Evolutionary conservation across 192 early-diverging fungal species (phyloP), one percentile per base, ranked within the genome.

Genomic region (Spizellomyces punctatus): DNA sequence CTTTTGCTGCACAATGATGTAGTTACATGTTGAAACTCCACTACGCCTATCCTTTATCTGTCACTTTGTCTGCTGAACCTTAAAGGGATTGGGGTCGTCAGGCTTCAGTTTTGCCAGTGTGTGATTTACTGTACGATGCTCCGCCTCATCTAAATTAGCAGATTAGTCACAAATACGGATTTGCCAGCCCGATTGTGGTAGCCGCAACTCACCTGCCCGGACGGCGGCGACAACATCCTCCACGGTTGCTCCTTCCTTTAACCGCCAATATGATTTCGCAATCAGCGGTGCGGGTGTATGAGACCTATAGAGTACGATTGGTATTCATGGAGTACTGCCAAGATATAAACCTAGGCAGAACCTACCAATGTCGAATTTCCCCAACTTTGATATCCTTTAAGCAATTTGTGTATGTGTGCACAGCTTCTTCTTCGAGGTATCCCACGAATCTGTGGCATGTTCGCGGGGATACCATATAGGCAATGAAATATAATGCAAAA

Each of bases 111-210:
- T 88, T 14, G 92, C 87, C 48, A 98, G 84, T 55, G 90, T 86
- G 73, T 98, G 94, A 84, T 98, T 98, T 0, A 93, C 90, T 52
- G 95, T 92, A 65, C 95, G 85, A 76, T 98, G 95, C n/a, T 92
- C 78, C 8, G 77, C 77, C 72, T 98, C 96, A 65, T 98, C 96
- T 36, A 36, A 36, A 3, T 36, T 3, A 3, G 27, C 27, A 36
- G 27, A 3, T 36, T 36, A 36, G 27, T 36, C 27, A 36, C 27
- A 36, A 36, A 36, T 3, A 36, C 27, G 27, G 27, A 36, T 36
- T 36, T 36, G 3, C 27, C 0, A 36, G 27, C 27, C 27, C 27
- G 27, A 3, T 36, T 36, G 27, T 36, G 27, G 27, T 36, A 36
- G 27, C 27, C 27, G 27, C 27, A 36, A 3, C 27, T 36, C 27